These are phyloP conservation scores for Polytrichum commune DNA, from an alignment of 225 moss, liverwort and hornwort genomes.

Conservation along the genomic window DNA sequence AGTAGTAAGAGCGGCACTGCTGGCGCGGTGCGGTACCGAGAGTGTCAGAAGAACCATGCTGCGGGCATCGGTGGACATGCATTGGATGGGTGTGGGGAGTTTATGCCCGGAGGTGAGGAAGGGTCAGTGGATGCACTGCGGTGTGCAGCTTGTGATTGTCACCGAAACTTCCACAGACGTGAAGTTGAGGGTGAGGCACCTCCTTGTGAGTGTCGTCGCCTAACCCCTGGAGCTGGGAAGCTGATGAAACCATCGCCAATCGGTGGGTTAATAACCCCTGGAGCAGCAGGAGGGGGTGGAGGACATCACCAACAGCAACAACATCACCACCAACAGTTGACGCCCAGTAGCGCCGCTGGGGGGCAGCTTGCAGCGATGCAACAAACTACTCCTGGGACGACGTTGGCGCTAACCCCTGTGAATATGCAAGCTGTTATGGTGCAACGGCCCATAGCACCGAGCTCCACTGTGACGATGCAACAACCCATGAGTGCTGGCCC, in stretches of 20 bases:
- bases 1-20: neutral
- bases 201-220: slow-evolving; percentile 38
- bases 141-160: slow-evolving; percentile 95
- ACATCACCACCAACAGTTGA: slow-evolving; percentile 1
- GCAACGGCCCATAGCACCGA: too few species aligned
- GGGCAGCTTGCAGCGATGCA: slow-evolving; percentile 6
- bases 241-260: neutral
- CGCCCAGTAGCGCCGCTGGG: slow-evolving; percentile 11
- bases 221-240: neutral
- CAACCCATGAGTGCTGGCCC: slow-evolving; percentile 66
- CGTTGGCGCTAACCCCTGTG: slow-evolving; percentile 45
- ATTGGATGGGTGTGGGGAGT: slow-evolving; percentile 98
- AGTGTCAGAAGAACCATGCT: slow-evolving; percentile 99
- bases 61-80: slow-evolving; percentile 98
- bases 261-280: neutral
- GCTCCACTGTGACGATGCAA: too few species aligned
- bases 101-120: slow-evolving; percentile 91
- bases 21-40: slow-evolving; percentile 66
- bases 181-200: slow-evolving; percentile 91
- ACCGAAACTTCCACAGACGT: slow-evolving; percentile 94
- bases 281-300: neutral
- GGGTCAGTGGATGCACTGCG: slow-evolving; percentile 81
- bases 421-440: slow-evolving; percentile 19
- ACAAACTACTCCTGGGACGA: slow-evolving; percentile 22
- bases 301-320: neutral